phyloP scores from a whole-genome alignment of 2,329 filamentous ascomycete species.

The Sclerotinia glacialis region DNA sequence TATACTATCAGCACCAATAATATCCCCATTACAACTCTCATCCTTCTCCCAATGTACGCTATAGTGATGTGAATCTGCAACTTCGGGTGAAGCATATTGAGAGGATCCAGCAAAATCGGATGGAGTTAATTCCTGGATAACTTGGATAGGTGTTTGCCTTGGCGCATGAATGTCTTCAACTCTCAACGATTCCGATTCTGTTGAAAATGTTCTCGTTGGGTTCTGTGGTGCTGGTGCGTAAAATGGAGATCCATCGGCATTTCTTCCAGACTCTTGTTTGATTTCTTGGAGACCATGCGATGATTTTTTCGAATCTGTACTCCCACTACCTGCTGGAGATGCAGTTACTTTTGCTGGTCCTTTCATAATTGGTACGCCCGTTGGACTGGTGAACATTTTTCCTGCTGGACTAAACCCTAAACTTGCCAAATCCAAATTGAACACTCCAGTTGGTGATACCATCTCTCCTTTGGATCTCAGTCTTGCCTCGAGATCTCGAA shows the following conservation, averaged over 20 bases:
- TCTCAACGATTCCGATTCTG: slow-evolving; percentile 29
- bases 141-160: slow-evolving; percentile 34
- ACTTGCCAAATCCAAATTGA: slow-evolving; percentile 15
- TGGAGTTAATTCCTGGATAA: slow-evolving; percentile 37
- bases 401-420: neutral
- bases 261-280: slow-evolving; percentile 39
- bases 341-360: neutral
- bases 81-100: slow-evolving; percentile 2
- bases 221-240: slow-evolving; percentile 39
- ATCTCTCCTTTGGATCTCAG: slow-evolving; percentile 20
- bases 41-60: slow-evolving; percentile 15
- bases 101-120: slow-evolving; percentile 35
- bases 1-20: slow-evolving; percentile 43
- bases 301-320: neutral
- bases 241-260: slow-evolving; percentile 39
- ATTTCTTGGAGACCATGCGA: slow-evolving; percentile 15
- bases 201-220: slow-evolving; percentile 37
- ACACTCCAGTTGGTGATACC: slow-evolving; percentile 13
- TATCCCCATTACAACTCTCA: neutral
- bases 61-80: slow-evolving; percentile 24
- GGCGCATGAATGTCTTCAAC: slow-evolving; percentile 35
- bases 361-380: neutral
- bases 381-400: slow-evolving; percentile 10
- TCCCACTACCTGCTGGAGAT: slow-evolving; percentile 12
- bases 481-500: slow-evolving; percentile 34